Percentiles rank a stretch among this genome's conserved stretches.
Conservation (phyloP, 305 asterid genomes). For the Fraxinus albicans region DNA sequence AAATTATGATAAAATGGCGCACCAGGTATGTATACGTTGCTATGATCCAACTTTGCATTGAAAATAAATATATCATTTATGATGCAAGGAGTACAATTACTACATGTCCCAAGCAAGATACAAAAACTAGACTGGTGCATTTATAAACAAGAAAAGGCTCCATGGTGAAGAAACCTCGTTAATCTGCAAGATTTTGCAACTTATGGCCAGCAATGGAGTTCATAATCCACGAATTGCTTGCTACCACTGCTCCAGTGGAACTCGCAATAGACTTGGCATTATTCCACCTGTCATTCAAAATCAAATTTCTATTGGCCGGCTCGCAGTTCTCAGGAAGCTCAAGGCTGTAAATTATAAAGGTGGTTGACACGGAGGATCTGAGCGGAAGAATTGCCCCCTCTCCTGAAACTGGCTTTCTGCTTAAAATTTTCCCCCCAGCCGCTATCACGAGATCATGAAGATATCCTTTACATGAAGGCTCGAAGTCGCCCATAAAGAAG, state of each 20-base stretch:
- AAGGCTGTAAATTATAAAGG: slow-evolving; percentile 55
- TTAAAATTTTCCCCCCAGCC: slow-evolving; percentile 84
- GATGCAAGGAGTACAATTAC: background rate
- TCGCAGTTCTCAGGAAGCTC: slow-evolving; percentile 56
- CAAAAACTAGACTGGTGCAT: background rate
- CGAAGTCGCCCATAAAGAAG: slow-evolving; percentile 70
- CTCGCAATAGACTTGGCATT: slow-evolving; percentile 63
- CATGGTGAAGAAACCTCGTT: slow-evolving; percentile 2
- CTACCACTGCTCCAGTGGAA: slow-evolving; percentile 58
- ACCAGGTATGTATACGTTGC: background rate
- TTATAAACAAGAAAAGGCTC: background rate
- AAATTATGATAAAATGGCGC: no score
- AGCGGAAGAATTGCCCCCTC: slow-evolving; percentile 25
- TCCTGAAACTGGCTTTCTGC: slow-evolving; percentile 64
- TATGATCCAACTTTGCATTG: background rate
- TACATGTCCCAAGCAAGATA: background rate
- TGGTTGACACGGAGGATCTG: slow-evolving; percentile 27
- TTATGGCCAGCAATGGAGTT: slow-evolving; percentile 75
- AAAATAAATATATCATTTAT: background rate
- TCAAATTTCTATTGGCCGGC: slow-evolving; percentile 30
- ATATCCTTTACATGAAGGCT: slow-evolving; percentile 63
- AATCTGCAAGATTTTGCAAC: slow-evolving; percentile 41
- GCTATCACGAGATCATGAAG: slow-evolving; percentile 78
- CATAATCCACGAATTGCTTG: slow-evolving; percentile 76
- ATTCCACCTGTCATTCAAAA: slow-evolving; percentile 36